A percentile compares a stretch with the other conserved stretches of the same genome.
phyloP scores from a whole-genome alignment of 768 basidiomycete genomes.

The Mycena indigotica region DNA sequence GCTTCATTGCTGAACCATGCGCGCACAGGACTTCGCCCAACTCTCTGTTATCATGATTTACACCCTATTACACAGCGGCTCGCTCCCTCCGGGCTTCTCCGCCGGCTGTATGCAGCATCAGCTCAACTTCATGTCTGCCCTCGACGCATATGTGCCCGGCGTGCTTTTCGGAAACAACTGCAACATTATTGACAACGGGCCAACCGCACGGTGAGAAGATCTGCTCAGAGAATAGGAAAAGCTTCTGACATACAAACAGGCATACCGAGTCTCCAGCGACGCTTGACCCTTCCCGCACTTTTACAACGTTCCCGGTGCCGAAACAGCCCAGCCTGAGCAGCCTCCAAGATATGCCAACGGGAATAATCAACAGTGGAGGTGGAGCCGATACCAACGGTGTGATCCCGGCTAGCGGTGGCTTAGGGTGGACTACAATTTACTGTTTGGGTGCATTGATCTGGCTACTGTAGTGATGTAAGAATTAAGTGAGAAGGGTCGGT shows the following conservation, averaged over 20 bases:
- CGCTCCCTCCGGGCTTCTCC: constrained; percentile 28
- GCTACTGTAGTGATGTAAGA: too few relatives aligned
- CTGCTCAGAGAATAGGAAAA: background rate
- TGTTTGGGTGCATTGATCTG: too few relatives aligned
- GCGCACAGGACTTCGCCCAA: constrained; percentile 27
- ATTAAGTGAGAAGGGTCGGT: too few relatives aligned
- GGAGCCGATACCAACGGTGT: too few relatives aligned
- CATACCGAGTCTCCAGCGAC: background rate
- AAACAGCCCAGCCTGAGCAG: background rate
- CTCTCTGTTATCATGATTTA: constrained; percentile 18
- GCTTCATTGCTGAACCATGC: background rate
- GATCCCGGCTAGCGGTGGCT: too few relatives aligned
- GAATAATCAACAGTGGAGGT: too few relatives aligned
- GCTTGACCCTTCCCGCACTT: constrained; percentile 10
- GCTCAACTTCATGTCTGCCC: constrained; percentile 25
- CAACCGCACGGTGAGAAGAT: constrained; percentile 2
- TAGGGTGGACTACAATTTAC: too few relatives aligned
- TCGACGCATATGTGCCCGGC: constrained; percentile 27
- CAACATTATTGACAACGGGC: constrained; percentile 10
- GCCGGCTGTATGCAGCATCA: constrained; percentile 34
- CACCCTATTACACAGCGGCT: constrained; percentile 23
- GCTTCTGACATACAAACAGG: background rate
- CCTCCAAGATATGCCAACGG: too few relatives aligned
- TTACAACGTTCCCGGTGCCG: background rate
- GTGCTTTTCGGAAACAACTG: constrained; percentile 34